Conservation (phyloP, 2,329 filamentous ascomycete genomes). For the Bisporella sp. region DNA sequence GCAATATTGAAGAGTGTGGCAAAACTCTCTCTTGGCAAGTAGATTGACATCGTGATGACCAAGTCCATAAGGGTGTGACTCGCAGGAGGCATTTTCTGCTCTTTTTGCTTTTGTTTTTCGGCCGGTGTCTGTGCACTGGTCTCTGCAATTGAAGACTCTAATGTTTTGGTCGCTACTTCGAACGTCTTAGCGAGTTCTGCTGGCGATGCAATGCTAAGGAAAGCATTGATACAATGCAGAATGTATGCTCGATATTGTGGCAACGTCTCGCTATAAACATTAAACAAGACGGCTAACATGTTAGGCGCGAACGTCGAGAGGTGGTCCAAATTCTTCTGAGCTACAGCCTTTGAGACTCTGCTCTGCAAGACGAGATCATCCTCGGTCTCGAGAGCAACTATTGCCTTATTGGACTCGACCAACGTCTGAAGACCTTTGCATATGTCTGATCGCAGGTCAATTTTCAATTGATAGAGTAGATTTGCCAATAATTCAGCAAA, state of each 20-base stretch:
- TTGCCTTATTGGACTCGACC: slow-evolving; percentile 85
- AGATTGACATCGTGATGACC: slow-evolving; percentile 91
- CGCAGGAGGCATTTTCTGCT: slow-evolving; percentile 79
- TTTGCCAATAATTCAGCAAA: slow-evolving; percentile 92
- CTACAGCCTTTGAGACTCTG: slow-evolving; percentile 67
- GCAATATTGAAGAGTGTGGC: slow-evolving; percentile 80
- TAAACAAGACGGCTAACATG: slow-evolving; percentile 93
- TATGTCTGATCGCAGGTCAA: slow-evolving; percentile 77
- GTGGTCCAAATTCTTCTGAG: slow-evolving; percentile 74
- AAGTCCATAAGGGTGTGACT: slow-evolving; percentile 95
- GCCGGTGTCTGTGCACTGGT: slow-evolving; percentile 55
- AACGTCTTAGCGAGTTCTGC: slow-evolving; percentile 83
- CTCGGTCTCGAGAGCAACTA: slow-evolving; percentile 61
- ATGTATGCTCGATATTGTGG: slow-evolving; percentile 89
- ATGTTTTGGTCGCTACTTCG: slow-evolving; percentile 75
- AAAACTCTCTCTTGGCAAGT: slow-evolving; percentile 84
- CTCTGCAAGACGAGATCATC: slow-evolving; percentile 68
- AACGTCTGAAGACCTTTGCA: slow-evolving; percentile 81
- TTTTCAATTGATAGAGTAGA: slow-evolving; percentile 77
- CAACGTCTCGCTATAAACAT: slow-evolving; percentile 94
- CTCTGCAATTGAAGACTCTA: slow-evolving; percentile 63
- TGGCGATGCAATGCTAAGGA: slow-evolving; percentile 77
- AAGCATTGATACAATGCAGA: slow-evolving; percentile 89
- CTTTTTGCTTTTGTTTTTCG: slow-evolving; percentile 55
- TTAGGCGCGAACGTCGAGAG: slow-evolving; percentile 76